phyloP scores from a whole-genome alignment of 2,329 filamentous ascomycete genomes.

The Pyrenophora teres region DNA sequence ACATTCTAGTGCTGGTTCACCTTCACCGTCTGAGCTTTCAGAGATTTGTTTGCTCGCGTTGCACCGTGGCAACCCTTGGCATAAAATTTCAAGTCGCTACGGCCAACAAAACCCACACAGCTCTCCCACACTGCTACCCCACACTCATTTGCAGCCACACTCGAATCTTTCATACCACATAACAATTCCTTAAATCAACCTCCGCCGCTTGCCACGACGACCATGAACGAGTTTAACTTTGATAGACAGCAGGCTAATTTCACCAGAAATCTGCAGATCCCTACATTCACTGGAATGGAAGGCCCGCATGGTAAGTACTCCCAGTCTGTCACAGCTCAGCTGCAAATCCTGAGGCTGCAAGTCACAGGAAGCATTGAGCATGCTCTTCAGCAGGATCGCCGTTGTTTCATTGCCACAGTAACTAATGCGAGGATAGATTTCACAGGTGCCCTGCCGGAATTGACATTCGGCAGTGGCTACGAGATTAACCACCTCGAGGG shows the following conservation, averaged over 20 bases:
- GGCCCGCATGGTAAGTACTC: slow-evolving; percentile 1
- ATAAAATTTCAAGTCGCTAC: slow-evolving; percentile 5
- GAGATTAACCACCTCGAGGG: no score
- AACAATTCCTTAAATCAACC: background rate
- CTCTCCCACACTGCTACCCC: background rate
- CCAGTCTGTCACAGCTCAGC: background rate
- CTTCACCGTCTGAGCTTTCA: background rate
- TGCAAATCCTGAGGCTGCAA: no score
- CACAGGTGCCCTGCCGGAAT: no score
- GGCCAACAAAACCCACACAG: background rate
- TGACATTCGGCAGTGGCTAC: no score
- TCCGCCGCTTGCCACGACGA: background rate
- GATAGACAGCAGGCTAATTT: background rate
- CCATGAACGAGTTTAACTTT: no score
- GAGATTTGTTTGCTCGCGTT: slow-evolving; percentile 7
- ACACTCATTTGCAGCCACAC: background rate
- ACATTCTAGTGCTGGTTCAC: background rate
- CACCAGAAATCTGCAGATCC: background rate
- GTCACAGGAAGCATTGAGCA: background rate
- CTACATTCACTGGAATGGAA: background rate
- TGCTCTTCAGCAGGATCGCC: background rate
- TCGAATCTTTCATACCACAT: background rate
- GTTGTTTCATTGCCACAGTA: background rate
- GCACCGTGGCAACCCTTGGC: slow-evolving; percentile 15
- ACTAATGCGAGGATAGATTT: no score